Evolutionary conservation across 805 yeast species (phyloP).

Genomic region (Spathaspora passalidarum): DNA sequence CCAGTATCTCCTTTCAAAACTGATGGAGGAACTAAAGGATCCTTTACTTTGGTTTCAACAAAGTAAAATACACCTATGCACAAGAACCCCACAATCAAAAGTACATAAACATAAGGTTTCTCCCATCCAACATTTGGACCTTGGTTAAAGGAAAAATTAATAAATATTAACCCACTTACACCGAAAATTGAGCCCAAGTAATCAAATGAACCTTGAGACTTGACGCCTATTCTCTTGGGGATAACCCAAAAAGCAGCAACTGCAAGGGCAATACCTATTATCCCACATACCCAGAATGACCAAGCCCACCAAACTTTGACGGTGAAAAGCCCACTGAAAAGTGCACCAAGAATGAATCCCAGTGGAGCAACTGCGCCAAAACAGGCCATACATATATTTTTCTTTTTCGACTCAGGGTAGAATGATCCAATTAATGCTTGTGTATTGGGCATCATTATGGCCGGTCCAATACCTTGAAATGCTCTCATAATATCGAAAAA

Average conservation of each 20-base stretch:
- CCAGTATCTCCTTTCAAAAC: slow-evolving; percentile 45
- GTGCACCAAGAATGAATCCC: slow-evolving; percentile 29
- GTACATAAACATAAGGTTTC: slow-evolving; percentile 52
- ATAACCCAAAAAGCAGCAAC: slow-evolving; percentile 21
- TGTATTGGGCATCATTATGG: slow-evolving; percentile 32
- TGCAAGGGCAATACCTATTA: slow-evolving; percentile 15
- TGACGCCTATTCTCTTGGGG: slow-evolving; percentile 24
- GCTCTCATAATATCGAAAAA: slow-evolving; percentile 30
- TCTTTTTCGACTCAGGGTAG: slow-evolving; percentile 23
- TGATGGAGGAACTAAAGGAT: slow-evolving; percentile 55
- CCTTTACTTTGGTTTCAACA: slow-evolving; percentile 42
- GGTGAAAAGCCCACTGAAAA: slow-evolving; percentile 24
- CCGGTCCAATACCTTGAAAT: slow-evolving; percentile 34
- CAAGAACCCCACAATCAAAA: slow-evolving; percentile 53
- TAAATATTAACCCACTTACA: slow-evolving; percentile 55
- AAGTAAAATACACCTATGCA: slow-evolving; percentile 40
- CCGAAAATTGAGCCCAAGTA: slow-evolving; percentile 46
- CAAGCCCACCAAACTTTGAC: slow-evolving; percentile 35
- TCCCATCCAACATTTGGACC: slow-evolving; percentile 76
- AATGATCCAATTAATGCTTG: slow-evolving; percentile 30
- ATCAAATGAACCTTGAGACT: slow-evolving; percentile 20
- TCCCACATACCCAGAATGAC: slow-evolving; percentile 28
- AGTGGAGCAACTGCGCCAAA: slow-evolving; percentile 36
- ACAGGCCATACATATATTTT: slow-evolving; percentile 22
- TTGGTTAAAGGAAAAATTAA: slow-evolving; percentile 74